These are phyloP conservation scores for Penicillium malachiteum DNA, from an alignment of 495 filamentous ascomycete genomes.

Conservation along the genomic window DNA sequence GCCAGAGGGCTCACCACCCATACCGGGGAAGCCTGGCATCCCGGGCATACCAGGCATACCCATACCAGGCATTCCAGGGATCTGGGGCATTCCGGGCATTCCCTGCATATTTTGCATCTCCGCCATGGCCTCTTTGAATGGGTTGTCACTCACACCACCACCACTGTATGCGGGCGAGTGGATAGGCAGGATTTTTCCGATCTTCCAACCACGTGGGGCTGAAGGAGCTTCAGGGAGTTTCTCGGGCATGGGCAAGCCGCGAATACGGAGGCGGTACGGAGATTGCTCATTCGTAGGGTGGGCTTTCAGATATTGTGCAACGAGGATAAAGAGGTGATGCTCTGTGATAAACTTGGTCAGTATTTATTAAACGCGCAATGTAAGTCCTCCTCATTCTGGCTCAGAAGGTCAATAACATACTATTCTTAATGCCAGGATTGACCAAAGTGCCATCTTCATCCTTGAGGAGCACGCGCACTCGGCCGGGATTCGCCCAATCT, in stretches of 20 bases:
- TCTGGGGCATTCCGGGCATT: conserved; percentile 49
- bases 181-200: conserved; percentile 76
- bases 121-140: conserved; percentile 95
- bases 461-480: conserved; percentile 77
- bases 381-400: not conserved
- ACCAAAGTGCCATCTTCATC: conserved; percentile 46
- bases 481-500: conserved; percentile 95
- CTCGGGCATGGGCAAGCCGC: conserved; percentile 62
- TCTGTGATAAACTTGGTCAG: conserved; percentile 44
- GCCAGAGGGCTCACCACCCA: conserved; percentile 30
- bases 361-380: not conserved
- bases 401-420: conserved; percentile 38
- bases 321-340: conserved; percentile 78
- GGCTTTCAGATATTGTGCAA: conserved; percentile 68
- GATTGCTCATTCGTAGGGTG: conserved; percentile 75
- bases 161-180: conserved; percentile 87
- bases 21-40: conserved; percentile 29
- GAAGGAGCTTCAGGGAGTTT: conserved; percentile 69
- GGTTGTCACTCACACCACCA: conserved; percentile 92
- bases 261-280: conserved; percentile 63
- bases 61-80: conserved; percentile 46
- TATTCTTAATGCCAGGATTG: conserved; percentile 69
- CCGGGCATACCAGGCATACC: conserved; percentile 37
- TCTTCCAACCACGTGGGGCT: conserved; percentile 90
- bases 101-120: conserved; percentile 73